Evolutionary conservation across 2,329 filamentous ascomycete species (phyloP), one percentile per base, ranked within the genome.

Genomic region (Sodiomyces alkalinus): DNA sequence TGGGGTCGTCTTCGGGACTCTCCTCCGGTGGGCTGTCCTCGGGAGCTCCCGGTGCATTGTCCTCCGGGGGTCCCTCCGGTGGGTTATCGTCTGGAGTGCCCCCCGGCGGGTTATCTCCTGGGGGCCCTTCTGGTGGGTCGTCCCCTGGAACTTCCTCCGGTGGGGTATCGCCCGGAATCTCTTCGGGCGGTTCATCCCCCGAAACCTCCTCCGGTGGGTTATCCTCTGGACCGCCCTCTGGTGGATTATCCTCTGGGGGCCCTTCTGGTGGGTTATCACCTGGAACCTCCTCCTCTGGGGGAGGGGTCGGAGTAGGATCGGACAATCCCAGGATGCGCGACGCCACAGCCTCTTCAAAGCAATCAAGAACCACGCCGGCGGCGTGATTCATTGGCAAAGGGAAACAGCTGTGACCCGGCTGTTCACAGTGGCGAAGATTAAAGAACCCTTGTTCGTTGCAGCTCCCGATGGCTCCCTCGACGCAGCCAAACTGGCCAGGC

Each of bases 311-410:
- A 18, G 38, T 22, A 27, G 30, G 17, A 10, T 21, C 17, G 5
- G 32, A n/a, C 10, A 31, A 30, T 6, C 58, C 61, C 3, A 73
- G 46, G 6, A 67, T 48, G 4, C 40, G 44, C 22, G 49, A 41
- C 0, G 64, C 68, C 3, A 47, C 45, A 3, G 42, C 41, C 7
- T 46, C 39, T 27, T 60, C 47, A 17, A 51, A 49, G 35, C 69
- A 74, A 3, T 53, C 56, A 15, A 74, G 48, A 29, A 52, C 43
- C 7, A 68, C 62, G 4, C 65, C 68, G 1, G 41, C 40, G 1
- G 53, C 54, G 8, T 46, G 57, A 20, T 54, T 58, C 53, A 70
- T 60, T 1, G 70, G 70, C 35, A 73, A 44, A 2, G 64, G 69
- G 27, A 58, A 63, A 45, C 69, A 74, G 26, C 49, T 45, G 25